A percentile compares a stretch with the other conserved stretches of the same genome.
Evolutionary conservation across 225 moss, liverwort and hornwort species (phyloP).

Genomic region (Takakia lepidozioides): DNA sequence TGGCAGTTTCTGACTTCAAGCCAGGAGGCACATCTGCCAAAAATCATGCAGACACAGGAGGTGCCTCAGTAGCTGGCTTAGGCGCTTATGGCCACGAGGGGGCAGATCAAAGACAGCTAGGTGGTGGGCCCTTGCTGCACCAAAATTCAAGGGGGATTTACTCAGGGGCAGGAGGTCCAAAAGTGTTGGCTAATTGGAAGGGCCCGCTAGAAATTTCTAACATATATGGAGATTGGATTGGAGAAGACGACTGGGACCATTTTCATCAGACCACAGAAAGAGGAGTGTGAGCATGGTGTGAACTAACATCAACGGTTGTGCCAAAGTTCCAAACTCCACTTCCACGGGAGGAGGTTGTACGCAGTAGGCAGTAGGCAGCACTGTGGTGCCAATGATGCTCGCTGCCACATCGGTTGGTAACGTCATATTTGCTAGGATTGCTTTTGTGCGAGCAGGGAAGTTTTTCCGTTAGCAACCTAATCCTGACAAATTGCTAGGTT

Average conservation of each 20-base stretch:
- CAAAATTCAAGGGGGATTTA: slow-evolving; percentile 21
- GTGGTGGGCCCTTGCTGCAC: slow-evolving; percentile 2
- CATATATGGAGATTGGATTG: slow-evolving; percentile 89
- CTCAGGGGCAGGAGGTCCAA: slow-evolving; percentile 28
- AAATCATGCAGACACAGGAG: slow-evolving; percentile 39
- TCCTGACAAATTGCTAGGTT: no score
- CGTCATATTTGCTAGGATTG: no score
- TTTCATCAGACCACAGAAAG: no score
- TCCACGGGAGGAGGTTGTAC: no score
- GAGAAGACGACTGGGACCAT: slow-evolving; percentile 20
- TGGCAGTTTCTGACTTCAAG: slow-evolving; percentile 48
- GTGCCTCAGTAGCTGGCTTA: slow-evolving; percentile 28
- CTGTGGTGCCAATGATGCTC: no score
- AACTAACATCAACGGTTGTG: no score
- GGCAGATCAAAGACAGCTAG: slow-evolving; percentile 25
- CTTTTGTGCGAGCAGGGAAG: no score
- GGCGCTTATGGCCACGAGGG: slow-evolving; percentile 14
- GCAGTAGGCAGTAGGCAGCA: no score
- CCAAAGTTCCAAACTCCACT: no score
- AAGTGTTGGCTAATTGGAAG: slow-evolving; percentile 52
- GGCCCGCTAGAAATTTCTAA: slow-evolving; percentile 75
- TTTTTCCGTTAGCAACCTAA: no score
- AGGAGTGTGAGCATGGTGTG: no score
- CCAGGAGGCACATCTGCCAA: slow-evolving; percentile 44
- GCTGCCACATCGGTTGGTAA: no score